These are phyloP conservation scores for Pseudonitzschia multiseries DNA, from an alignment of 108 stramenopile species.

Conservation along the genomic window DNA sequence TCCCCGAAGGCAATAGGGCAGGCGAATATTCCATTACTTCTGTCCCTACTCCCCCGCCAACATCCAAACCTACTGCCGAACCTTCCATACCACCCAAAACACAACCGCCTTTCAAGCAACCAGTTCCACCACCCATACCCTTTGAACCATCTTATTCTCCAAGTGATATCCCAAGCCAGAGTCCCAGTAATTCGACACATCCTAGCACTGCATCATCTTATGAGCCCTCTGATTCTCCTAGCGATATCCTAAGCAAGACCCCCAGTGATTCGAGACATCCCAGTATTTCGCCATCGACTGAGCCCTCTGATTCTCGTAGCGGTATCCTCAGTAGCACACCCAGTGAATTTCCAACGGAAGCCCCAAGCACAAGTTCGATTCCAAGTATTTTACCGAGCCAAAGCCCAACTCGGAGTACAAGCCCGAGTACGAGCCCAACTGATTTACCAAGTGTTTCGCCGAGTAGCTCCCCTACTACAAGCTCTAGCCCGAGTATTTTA, in stretches of 20 bases:
- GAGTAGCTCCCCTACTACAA: no score
- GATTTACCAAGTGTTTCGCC: no score
- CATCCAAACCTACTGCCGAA: background rate
- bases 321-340: background rate
- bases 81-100: background rate
- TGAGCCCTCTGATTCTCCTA: no score
- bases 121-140: background rate
- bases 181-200: background rate
- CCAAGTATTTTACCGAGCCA: background rate
- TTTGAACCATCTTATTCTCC: background rate
- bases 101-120: background rate
- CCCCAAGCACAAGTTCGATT: no score
- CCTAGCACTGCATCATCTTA: no score
- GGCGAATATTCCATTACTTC: background rate
- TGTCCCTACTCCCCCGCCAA: background rate
- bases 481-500: no score
- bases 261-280: no score
- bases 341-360: no score
- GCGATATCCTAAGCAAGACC: no score
- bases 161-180: background rate
- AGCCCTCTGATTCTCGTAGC: no score
- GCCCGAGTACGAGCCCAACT: background rate
- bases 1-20: constrained; percentile 1
- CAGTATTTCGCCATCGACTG: no score
- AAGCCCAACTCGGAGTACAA: background rate